A percentile compares a stretch with the other conserved stretches of the same genome.
Conservation (phyloP, 306 rosid species). For the Glycine latifolia region DNA sequence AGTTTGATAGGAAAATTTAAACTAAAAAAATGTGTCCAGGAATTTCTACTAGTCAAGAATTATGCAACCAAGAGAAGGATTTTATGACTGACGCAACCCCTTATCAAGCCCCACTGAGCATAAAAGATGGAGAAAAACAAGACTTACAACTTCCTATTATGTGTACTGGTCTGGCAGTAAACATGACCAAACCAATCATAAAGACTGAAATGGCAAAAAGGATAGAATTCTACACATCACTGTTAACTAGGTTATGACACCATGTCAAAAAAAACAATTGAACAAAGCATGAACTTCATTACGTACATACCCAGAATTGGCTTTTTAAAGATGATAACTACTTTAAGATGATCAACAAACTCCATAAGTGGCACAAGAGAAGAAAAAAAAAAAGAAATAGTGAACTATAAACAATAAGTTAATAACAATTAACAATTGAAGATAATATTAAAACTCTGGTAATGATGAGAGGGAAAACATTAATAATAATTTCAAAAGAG, state of each 20-base stretch:
- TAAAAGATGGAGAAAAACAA: constrained; percentile 9
- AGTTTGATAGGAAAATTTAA: constrained; percentile 9
- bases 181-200: constrained; percentile 13
- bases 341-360: neutral
- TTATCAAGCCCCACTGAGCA: constrained; percentile 1
- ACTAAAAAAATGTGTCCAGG: constrained; percentile 19
- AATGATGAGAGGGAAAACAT: constrained; percentile 10
- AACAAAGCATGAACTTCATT: constrained; percentile 33
- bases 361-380: neutral
- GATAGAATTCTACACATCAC: constrained; percentile 1
- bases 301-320: neutral
- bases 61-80: constrained; percentile 21
- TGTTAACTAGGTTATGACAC: constrained; percentile 27
- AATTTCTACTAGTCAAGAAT: constrained; percentile 11
- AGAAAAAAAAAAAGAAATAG: neutral
- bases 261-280: neutral
- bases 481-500: neutral
- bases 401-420: constrained; percentile 12
- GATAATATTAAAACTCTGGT: constrained; percentile 6
- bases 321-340: neutral
- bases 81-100: constrained; percentile 15
- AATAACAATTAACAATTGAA: neutral
- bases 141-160: constrained; percentile 5
- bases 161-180: constrained; percentile 6
- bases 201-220: neutral